Evolutionary conservation across 495 filamentous ascomycete species (phyloP).

Genomic region (Cladorrhinum samala): DNA sequence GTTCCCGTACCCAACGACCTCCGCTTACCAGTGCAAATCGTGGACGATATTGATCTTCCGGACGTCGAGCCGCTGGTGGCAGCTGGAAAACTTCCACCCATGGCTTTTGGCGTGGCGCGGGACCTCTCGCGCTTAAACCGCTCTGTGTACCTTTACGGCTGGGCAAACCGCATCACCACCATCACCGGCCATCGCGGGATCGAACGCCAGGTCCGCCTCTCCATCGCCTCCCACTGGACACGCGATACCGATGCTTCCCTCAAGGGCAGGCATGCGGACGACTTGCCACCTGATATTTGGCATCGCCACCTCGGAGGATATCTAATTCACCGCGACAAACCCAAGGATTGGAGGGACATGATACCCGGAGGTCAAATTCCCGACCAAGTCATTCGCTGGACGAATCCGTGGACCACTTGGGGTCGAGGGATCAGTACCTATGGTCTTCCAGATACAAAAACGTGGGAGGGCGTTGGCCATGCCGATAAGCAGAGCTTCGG

Average conservation of each 20-base stretch:
- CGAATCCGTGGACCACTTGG: constrained; percentile 30
- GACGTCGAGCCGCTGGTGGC: constrained; percentile 15
- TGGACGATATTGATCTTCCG: constrained; percentile 19
- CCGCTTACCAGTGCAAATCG: constrained; percentile 22
- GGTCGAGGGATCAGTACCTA: constrained; percentile 28
- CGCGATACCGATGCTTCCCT: neutral
- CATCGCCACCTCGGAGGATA: constrained; percentile 27
- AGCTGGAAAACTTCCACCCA: constrained; percentile 17
- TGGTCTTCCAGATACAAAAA: constrained; percentile 29
- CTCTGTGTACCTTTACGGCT: constrained; percentile 28
- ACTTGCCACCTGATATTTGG: constrained; percentile 25
- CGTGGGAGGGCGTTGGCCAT: constrained; percentile 30
- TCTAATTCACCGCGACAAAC: constrained; percentile 30
- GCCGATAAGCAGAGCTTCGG: constrained; percentile 24
- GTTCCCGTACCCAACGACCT: constrained; percentile 22
- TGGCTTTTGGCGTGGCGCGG: constrained; percentile 20
- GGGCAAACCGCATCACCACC: constrained; percentile 22
- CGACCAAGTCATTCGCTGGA: constrained; percentile 21
- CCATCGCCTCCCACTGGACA: constrained; percentile 23
- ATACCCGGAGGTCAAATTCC: constrained; percentile 17
- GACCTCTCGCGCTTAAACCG: constrained; percentile 27
- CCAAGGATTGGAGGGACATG: constrained; percentile 24
- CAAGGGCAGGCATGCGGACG: constrained; percentile 1
- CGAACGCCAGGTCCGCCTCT: constrained; percentile 24
- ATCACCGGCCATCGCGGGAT: constrained; percentile 29